Conservation (phyloP, 2,329 filamentous ascomycete genomes). For the Pyrenochaeta sp. region DNA sequence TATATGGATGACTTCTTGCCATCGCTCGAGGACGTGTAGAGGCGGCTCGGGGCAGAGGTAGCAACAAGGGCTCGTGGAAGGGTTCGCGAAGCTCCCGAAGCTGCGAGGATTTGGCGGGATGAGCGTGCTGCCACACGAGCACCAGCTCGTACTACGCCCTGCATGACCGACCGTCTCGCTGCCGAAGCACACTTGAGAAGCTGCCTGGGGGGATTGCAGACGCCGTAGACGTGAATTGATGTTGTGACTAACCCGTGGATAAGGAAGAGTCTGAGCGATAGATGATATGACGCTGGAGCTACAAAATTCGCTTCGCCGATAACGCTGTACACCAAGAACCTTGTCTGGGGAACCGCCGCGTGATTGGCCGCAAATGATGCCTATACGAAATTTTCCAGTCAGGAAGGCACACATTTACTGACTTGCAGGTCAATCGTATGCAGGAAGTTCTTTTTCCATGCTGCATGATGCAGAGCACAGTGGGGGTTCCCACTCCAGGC, state of each 20-base stretch:
- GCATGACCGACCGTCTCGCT: constrained; percentile 44
- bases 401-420: neutral
- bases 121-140: constrained; percentile 47
- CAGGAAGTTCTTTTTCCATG: neutral
- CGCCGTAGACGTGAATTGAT: constrained; percentile 30
- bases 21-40: constrained; percentile 45
- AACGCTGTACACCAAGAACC: constrained; percentile 29
- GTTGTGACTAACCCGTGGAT: constrained; percentile 12
- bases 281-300: constrained; percentile 31
- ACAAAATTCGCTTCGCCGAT: constrained; percentile 47
- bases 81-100: constrained; percentile 32
- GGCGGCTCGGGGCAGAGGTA: constrained; percentile 35
- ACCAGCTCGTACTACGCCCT: constrained; percentile 49
- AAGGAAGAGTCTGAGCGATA: constrained; percentile 15
- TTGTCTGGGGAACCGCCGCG: constrained; percentile 25
- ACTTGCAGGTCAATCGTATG: neutral
- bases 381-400: neutral
- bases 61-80: constrained; percentile 45
- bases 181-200: constrained; percentile 30
- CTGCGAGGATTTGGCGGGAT: constrained; percentile 43
- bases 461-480: neutral
- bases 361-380: constrained; percentile 17
- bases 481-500: neutral
- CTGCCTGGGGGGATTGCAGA: constrained; percentile 22
- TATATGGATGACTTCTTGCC: constrained; percentile 48